Conservation (phyloP, 164 flowering plant species). For the Nymphaea thermarum region DNA sequence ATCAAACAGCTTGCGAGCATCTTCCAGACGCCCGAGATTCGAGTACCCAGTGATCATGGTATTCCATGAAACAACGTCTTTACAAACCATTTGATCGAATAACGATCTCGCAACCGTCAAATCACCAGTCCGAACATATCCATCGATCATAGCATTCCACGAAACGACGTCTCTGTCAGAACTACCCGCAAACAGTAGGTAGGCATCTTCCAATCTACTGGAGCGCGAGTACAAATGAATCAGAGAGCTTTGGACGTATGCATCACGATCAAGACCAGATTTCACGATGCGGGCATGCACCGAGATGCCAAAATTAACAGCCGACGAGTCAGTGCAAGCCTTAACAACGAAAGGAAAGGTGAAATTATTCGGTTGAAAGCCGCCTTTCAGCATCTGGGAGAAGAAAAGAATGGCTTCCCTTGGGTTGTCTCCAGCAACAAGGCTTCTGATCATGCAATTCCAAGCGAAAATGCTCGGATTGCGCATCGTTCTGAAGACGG, state of each 20-base stretch:
- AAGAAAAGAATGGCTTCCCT: slow-evolving; percentile 15
- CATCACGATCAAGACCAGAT: slow-evolving; percentile 17
- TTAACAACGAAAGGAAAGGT: slow-evolving; percentile 28
- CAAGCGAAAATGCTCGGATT: slow-evolving; percentile 14
- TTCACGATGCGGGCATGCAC: slow-evolving; percentile 24
- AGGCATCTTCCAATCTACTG: slow-evolving; percentile 14
- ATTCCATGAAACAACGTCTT: slow-evolving; percentile 26
- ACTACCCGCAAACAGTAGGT: slow-evolving; percentile 15
- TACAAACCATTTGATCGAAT: slow-evolving; percentile 16
- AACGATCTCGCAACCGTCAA: slow-evolving; percentile 10
- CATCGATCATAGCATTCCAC: slow-evolving; percentile 29
- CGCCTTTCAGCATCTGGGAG: slow-evolving; percentile 11
- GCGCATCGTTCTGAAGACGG: slow-evolving; percentile 10
- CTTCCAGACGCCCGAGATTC: slow-evolving; percentile 15
- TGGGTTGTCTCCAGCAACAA: slow-evolving; percentile 11
- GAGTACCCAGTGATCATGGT: slow-evolving; percentile 25
- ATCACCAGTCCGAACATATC: slow-evolving; percentile 17
- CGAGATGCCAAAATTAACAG: slow-evolving; percentile 7
- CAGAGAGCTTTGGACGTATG: slow-evolving; percentile 24
- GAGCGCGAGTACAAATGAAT: slow-evolving; percentile 20
- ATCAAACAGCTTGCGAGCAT: slow-evolving; percentile 18
- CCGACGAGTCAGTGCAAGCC: slow-evolving; percentile 14
- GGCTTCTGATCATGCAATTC: slow-evolving; percentile 23
- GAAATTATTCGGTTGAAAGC: slow-evolving; percentile 17
- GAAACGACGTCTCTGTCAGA: slow-evolving; percentile 17